Percentiles rank a stretch among this genome's conserved stretches.
phyloP scores from a whole-genome alignment of 768 basidiomycete genomes.

The Suillus fuscotomentosus region DNA sequence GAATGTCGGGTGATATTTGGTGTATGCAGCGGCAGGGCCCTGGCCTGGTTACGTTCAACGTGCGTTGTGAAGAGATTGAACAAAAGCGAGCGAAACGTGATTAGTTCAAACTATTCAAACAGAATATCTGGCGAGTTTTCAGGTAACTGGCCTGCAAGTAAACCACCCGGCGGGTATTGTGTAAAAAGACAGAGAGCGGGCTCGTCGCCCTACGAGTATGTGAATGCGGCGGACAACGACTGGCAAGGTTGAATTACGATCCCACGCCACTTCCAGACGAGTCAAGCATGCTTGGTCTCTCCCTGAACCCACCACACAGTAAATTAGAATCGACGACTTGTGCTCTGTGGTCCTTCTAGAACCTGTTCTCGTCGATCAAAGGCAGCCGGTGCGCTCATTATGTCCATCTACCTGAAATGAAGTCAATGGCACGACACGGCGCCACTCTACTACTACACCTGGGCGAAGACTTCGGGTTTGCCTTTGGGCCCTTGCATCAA shows the following conservation, averaged over 20 bases:
- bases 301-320: background rate
- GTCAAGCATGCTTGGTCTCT: background rate
- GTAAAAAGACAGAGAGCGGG: slow-evolving; percentile 6
- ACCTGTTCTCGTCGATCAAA: background rate
- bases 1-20: background rate
- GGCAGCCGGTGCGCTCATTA: background rate
- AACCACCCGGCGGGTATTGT: slow-evolving; percentile 4
- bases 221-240: slow-evolving; percentile 13
- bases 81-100: slow-evolving; percentile 13
- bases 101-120: background rate
- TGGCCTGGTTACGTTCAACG: slow-evolving; percentile 3
- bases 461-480: too few species aligned
- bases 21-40: background rate
- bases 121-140: slow-evolving; percentile 14
- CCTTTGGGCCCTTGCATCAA: too few species aligned
- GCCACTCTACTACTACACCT: background rate
- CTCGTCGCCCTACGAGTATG: slow-evolving; percentile 12
- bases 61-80: slow-evolving; percentile 9
- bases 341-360: background rate
- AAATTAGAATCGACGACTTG: background rate
- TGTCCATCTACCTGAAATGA: background rate
- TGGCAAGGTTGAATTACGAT: background rate
- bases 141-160: slow-evolving; percentile 8
- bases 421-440: background rate
- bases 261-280: slow-evolving; percentile 2